These are phyloP conservation scores for Neofusicoccum parvum DNA, from an alignment of 2,329 filamentous ascomycete genomes.

Conservation along the genomic window DNA sequence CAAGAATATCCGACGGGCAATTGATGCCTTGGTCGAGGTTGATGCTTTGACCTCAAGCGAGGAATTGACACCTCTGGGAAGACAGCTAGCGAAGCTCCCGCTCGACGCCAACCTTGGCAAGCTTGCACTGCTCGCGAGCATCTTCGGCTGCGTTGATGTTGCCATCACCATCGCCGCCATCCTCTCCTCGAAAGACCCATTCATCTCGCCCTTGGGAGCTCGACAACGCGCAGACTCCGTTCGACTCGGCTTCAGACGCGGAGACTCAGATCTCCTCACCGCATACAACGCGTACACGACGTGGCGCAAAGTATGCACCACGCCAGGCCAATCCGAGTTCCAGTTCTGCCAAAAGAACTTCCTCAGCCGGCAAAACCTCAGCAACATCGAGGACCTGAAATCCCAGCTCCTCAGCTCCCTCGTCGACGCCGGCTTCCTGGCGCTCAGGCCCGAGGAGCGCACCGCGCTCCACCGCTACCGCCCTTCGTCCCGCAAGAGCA, in stretches of 20 bases:
- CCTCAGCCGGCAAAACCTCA: conserved; percentile 81
- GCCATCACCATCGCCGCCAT: conserved; percentile 90
- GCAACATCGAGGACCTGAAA: conserved; percentile 94
- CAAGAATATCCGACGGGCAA: conserved; percentile 89
- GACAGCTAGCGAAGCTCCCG: conserved; percentile 83
- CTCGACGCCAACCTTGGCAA: conserved; percentile 95
- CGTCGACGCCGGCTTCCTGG: conserved; percentile 81
- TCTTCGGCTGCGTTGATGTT: conserved; percentile 91
- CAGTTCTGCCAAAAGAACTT: conserved; percentile 96
- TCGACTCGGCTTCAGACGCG: conserved; percentile 74
- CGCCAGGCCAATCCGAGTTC: conserved; percentile 72
- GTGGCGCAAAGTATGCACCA: conserved; percentile 82
- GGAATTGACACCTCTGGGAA: conserved; percentile 82
- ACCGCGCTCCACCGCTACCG: conserved; percentile 68
- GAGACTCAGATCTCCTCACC: conserved; percentile 89
- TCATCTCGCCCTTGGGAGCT: conserved; percentile 82
- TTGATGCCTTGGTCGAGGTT: conserved; percentile 92
- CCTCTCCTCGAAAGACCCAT: conserved; percentile 91
- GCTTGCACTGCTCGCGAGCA: conserved; percentile 79
- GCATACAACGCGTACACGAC: conserved; percentile 90
- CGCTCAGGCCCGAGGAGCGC: conserved; percentile 73
- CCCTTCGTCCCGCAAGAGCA: conserved; percentile 65
- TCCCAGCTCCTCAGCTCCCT: conserved; percentile 84
- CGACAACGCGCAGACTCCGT: conserved; percentile 80
- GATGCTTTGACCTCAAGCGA: conserved; percentile 80